Percentiles rank a stretch among this genome's conserved stretches.
Evolutionary conservation across 129 eudicot species (phyloP).

Genomic region (Glebionis coronaria): DNA sequence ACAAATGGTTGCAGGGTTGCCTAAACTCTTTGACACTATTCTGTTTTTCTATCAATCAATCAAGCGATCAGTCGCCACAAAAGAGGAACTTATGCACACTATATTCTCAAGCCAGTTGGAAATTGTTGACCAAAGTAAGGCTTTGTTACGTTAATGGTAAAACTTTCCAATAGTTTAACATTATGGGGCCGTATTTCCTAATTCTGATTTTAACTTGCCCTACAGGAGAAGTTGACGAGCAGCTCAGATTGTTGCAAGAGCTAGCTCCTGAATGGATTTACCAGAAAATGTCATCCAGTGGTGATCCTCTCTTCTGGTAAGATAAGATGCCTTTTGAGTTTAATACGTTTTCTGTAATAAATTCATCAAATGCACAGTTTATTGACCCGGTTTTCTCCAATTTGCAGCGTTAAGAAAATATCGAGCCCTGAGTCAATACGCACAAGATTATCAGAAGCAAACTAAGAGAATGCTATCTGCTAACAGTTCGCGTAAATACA

Average conservation of each 20-base stretch:
- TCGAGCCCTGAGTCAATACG: conserved; percentile 54
- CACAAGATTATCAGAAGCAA: conserved; percentile 57
- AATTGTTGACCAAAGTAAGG: conserved; percentile 69
- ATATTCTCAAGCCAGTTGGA: conserved; percentile 51
- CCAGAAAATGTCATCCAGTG: conserved; percentile 46
- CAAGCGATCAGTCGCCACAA: conserved; percentile 59
- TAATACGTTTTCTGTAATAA: background rate
- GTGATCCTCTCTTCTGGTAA: conserved; percentile 68
- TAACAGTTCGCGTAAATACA: too few relatives aligned
- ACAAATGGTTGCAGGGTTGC: conserved; percentile 62
- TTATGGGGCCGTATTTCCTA: background rate
- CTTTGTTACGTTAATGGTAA: background rate
- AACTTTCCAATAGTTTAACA: background rate
- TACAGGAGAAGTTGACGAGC: conserved; percentile 86
- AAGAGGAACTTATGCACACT: conserved; percentile 66
- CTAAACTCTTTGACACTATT: conserved; percentile 64
- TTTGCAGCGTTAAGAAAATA: conserved; percentile 60
- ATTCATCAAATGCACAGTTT: background rate
- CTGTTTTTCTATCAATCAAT: conserved; percentile 57
- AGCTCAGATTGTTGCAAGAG: conserved; percentile 70
- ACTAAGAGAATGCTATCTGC: conserved; percentile 6
- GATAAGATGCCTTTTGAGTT: background rate
- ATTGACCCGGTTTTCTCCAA: background rate
- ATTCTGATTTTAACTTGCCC: background rate
- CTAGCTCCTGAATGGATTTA: conserved; percentile 73